Base-by-base conservation (phyloP, 2,329 filamentous ascomycete genomes). In the Triangularia setosa region DNA sequence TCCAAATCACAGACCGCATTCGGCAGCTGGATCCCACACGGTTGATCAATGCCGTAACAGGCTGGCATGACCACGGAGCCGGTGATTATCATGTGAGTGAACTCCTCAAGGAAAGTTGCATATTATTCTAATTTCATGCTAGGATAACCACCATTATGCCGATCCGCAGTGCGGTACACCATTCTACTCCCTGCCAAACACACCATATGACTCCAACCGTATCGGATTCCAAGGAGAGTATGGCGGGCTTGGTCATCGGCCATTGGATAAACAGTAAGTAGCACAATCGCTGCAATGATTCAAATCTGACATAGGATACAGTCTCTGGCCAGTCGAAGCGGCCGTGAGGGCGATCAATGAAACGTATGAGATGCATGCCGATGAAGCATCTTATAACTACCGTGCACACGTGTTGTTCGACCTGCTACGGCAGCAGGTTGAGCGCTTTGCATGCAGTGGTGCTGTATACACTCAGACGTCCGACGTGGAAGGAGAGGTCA, bases 401-500 rank as follows among this genome's bases (percentile, higher is more conserved):
- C 86, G 89, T 58, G 82, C 84, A 0, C 82, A 87, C 52, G 69
- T 82, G 16, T 79, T 90, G 1, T 82, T 89, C 24, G 79, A 80
- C 2, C 87, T 90, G 69, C 79, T 90, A 3, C 81, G 82, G 40
- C 84, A 88, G 62, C 81, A 89, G 71, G 83, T 90, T 30, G 79
- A 84, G 64, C 75, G 75, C 11, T 90, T 81, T 63, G 80, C 84
- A 0, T 91, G 89, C 75, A 89, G 84, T 33, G 89, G 85, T 0
- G 89, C 83, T 11, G 83, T 91, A 0, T 91, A 87, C 83, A 91
- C 89, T 0, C 89, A 91, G 77, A 91, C 88, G 0, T 90, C 87
- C 0, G 89, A 91, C 69, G 89, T 91, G 0, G 89, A 91, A 72
- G 89, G 88, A 4, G 89, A 91, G 73, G 86, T 91, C 8, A 92